Evolutionary conservation across 768 basidiomycete species (phyloP), one percentile per base, ranked within the genome.

Genomic region (Naganishia vishniacii): DNA sequence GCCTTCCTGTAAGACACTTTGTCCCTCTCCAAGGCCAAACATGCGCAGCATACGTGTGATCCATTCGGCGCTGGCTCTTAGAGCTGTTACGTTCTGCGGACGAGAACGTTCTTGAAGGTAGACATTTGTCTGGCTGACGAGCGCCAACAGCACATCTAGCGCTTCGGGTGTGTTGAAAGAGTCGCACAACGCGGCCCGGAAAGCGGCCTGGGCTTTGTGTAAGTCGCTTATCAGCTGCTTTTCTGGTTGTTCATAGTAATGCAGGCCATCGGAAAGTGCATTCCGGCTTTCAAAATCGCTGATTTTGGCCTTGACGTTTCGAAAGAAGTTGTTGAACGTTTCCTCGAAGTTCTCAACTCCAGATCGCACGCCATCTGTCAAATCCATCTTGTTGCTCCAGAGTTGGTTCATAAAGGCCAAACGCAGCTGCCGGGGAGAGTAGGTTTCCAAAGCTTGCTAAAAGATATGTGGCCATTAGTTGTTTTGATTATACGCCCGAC

Each of bases 91-190:
- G 68, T 81, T 81, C 84, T 74, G 29, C 26, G 69, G 67, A 3
- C 77, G 66, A 12, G 76, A 74, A 34, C 78, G 71, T 18, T 76
- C 64, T 8, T 71, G 68, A 32, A 98, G 85, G 79, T 98, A 99
- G 32, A 91, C 81, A 76, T 97, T 97, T 7, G 88, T 85, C 48
- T 84, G 82, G 3, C 88, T 88, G 48, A 97, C 85, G 40, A 98
- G 80, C 65, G 92, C 87, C 13, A 88, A 82, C 18, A 98, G 78
- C 62, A 85, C 79, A 69, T 83, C 82, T 25, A 98, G 77, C 0
- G 91, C 93, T 18, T 80, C 82, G 2, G 92, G 91, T 0, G 95
- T 98, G 75, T 98, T 93, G 82, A 98, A 95, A 0, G 93, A 97
- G 77, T 99, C 94, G 78, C 88, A 93, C 48, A 99, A 85, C 0